Conservation (phyloP, 352 stramenopile species). For the Phytophthora constricta region DNA sequence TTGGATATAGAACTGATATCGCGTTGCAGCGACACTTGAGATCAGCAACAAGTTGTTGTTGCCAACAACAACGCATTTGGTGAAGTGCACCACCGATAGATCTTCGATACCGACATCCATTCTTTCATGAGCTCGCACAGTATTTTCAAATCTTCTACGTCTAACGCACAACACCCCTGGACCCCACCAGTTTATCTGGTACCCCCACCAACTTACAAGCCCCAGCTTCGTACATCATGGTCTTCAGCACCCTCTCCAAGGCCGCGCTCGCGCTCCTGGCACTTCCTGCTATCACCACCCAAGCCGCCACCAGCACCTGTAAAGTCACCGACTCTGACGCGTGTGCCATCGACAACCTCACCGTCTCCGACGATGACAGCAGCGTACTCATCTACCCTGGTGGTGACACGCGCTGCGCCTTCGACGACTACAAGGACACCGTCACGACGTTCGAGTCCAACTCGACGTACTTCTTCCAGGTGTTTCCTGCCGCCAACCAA, state of each 20-base stretch:
- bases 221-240: neutral
- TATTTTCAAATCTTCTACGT: too few species aligned
- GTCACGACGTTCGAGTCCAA: conserved; percentile 38
- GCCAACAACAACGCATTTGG: too few species aligned
- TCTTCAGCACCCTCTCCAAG: conserved; percentile 13
- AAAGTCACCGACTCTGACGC: conserved; percentile 21
- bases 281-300: neutral
- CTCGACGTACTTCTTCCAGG: conserved; percentile 62
- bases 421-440: conserved; percentile 43
- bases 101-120: too few species aligned
- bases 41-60: too few species aligned
- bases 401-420: conserved; percentile 48
- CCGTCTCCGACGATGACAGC: conserved; percentile 23
- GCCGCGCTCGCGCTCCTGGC: neutral
- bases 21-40: too few species aligned
- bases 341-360: conserved; percentile 33
- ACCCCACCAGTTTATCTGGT: neutral
- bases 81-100: too few species aligned
- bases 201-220: neutral
- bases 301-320: conserved; percentile 15
- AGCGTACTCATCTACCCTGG: conserved; percentile 49
- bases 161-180: neutral
- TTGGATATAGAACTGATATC: too few species aligned
- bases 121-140: too few species aligned
- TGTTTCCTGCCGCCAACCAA: conserved; percentile 47